Percentiles rank a stretch among this genome's conserved stretches.
Conservation (phyloP, 768 basidiomycete species). For the Xerocomus spinulosus region DNA sequence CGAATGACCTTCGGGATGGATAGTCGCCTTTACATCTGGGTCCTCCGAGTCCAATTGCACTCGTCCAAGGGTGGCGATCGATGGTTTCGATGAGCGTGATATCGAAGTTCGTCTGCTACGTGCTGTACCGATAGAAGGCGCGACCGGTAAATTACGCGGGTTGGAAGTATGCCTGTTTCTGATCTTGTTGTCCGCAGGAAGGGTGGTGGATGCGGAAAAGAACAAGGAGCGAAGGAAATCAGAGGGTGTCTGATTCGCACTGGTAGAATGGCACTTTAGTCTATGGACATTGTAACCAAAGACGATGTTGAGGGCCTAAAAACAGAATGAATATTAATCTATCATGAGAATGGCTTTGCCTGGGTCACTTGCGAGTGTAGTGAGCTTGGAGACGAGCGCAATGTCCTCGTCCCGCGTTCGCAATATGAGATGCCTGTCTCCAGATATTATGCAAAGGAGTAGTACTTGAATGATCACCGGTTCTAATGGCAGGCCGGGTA, state of each 20-base stretch:
- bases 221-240: slow-evolving; percentile 38
- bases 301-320: slow-evolving; percentile 53
- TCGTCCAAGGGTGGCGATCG: slow-evolving; percentile 11
- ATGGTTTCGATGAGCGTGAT: slow-evolving; percentile 19
- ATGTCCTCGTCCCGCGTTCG: slow-evolving; percentile 65
- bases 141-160: slow-evolving; percentile 16
- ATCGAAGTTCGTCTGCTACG: slow-evolving; percentile 25
- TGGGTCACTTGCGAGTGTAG: slow-evolving; percentile 43
- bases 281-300: slow-evolving; percentile 59
- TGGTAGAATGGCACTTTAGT: slow-evolving; percentile 41
- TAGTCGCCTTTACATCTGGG: slow-evolving; percentile 2
- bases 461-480: slow-evolving; percentile 61
- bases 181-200: slow-evolving; percentile 18
- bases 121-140: slow-evolving; percentile 18
- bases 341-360: slow-evolving; percentile 4
- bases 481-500: slow-evolving; percentile 53
- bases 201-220: slow-evolving; percentile 23
- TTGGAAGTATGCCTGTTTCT: slow-evolving; percentile 19
- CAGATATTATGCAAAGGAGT: slow-evolving; percentile 59
- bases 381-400: slow-evolving; percentile 51
- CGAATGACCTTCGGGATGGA: not conserved
- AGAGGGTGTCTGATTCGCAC: slow-evolving; percentile 15
- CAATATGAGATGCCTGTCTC: slow-evolving; percentile 59
- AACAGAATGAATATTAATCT: slow-evolving; percentile 10
- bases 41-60: slow-evolving; percentile 15